A percentile compares a stretch with the other conserved stretches of the same genome.
phyloP scores from a whole-genome alignment of 2,329 filamentous ascomycete genomes.

The Cladophialophora immunda region DNA sequence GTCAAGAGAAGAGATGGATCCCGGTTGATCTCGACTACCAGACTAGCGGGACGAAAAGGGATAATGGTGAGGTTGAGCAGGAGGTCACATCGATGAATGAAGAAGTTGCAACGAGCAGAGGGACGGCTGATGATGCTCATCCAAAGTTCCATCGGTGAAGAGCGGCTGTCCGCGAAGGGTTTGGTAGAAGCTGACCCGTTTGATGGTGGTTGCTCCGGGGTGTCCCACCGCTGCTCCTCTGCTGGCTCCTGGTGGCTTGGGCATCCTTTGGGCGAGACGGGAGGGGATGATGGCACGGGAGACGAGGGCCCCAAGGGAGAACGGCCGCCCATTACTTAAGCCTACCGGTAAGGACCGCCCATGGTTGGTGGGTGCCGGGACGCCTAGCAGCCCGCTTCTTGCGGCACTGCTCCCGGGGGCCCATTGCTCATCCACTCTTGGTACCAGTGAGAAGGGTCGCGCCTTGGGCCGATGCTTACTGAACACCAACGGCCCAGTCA shows the following conservation, averaged over 20 bases:
- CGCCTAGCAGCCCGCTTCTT: conserved; percentile 2
- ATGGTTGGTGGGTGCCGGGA: background rate
- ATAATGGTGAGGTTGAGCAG: conserved; percentile 12
- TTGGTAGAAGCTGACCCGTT: conserved; percentile 1
- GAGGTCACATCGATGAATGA: conserved; percentile 11
- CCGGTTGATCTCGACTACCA: conserved; percentile 8
- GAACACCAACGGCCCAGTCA: background rate
- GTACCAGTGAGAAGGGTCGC: conserved; percentile 2
- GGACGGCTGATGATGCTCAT: conserved; percentile 2
- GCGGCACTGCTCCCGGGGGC: background rate
- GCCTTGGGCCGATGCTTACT: background rate
- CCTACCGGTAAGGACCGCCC: conserved; percentile 1
- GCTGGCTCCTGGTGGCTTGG: background rate
- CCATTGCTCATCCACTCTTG: background rate
- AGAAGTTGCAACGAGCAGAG: conserved; percentile 14
- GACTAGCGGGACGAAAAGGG: conserved; percentile 16
- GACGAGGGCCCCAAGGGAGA: background rate
- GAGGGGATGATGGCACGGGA: background rate
- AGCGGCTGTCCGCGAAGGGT: conserved; percentile 11
- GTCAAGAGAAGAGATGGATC: conserved; percentile 7
- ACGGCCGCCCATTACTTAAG: conserved; percentile 8
- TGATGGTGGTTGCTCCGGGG: background rate
- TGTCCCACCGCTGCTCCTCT: background rate
- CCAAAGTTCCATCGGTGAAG: conserved; percentile 21
- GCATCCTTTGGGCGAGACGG: background rate